phyloP scores from a whole-genome alignment of 495 filamentous ascomycete species.

The Aspergillus bertholletiae region DNA sequence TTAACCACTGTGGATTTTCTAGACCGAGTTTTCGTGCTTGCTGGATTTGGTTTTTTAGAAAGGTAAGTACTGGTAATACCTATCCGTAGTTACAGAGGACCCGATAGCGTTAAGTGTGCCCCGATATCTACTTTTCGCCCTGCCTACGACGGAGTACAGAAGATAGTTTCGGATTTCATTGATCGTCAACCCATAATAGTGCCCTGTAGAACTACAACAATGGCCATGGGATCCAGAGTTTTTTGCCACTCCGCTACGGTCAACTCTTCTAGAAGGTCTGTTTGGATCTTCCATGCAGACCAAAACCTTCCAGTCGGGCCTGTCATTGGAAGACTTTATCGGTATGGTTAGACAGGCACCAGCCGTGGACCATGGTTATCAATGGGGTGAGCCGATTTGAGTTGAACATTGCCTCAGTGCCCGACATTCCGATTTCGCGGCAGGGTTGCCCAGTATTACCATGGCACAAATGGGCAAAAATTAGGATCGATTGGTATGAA shows the following conservation, averaged over 20 bases:
- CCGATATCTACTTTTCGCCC: not conserved
- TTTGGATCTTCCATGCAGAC: conserved; percentile 20
- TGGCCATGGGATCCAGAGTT: not conserved
- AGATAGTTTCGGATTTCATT: not conserved
- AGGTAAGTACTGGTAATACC: not conserved
- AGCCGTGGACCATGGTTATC: conserved; percentile 8
- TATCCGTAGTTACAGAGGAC: not conserved
- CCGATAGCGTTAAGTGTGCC: not conserved
- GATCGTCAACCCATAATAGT: not conserved
- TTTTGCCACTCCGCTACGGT: not conserved
- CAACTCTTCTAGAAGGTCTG: conserved; percentile 21
- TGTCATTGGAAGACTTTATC: conserved; percentile 7
- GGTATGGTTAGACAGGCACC: conserved; percentile 12
- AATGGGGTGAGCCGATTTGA: not conserved
- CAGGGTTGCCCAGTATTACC: not conserved
- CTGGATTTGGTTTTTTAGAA: not conserved
- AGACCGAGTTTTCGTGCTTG: not conserved
- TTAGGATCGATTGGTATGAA: not conserved
- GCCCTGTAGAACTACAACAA: not conserved
- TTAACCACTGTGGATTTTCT: not conserved
- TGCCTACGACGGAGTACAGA: not conserved
- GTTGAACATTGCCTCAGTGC: not conserved
- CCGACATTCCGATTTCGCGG: not conserved
- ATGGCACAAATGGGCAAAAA: not conserved
- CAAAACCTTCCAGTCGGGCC: conserved; percentile 5